Evolutionary conservation across 169 alveolate species (phyloP).

Genomic region (Cyclospora cayetanensis): DNA sequence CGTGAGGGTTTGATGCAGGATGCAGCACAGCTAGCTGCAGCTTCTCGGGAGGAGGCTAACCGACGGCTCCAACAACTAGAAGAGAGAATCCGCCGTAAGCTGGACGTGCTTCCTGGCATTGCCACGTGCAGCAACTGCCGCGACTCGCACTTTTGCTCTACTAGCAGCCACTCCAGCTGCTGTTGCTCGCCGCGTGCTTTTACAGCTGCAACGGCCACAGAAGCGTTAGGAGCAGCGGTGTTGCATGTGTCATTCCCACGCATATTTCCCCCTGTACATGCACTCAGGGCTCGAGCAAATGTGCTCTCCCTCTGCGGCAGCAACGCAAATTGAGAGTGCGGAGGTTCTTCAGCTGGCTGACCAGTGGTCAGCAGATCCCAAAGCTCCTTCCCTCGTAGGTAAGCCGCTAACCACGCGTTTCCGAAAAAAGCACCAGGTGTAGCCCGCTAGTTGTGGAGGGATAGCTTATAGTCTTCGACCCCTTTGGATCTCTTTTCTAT

Average conservation of each 20-base stretch:
- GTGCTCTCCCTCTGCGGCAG: background rate
- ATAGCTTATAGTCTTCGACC: background rate
- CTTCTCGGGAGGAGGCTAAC: background rate
- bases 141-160: background rate
- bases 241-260: background rate
- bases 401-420: background rate
- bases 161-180: background rate
- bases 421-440: background rate
- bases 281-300: background rate
- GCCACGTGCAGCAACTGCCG: background rate
- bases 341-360: background rate
- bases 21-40: background rate
- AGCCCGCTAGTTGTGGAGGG: too few species aligned
- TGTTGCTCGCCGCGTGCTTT: background rate
- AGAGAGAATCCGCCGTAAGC: background rate
- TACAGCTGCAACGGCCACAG: background rate
- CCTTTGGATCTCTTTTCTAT: background rate
- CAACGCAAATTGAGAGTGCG: background rate
- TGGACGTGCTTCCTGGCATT: background rate
- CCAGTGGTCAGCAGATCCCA: slow-evolving; percentile 29
- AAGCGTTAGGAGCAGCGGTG: background rate
- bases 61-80: slow-evolving; percentile 19
- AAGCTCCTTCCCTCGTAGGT: slow-evolving; percentile 28
- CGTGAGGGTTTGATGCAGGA: background rate
- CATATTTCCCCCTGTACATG: background rate